Evolutionary conservation across 495 filamentous ascomycete genomes (phyloP), one percentile per base, ranked within the genome.

Genomic region (Hypoxylon trugodes): DNA sequence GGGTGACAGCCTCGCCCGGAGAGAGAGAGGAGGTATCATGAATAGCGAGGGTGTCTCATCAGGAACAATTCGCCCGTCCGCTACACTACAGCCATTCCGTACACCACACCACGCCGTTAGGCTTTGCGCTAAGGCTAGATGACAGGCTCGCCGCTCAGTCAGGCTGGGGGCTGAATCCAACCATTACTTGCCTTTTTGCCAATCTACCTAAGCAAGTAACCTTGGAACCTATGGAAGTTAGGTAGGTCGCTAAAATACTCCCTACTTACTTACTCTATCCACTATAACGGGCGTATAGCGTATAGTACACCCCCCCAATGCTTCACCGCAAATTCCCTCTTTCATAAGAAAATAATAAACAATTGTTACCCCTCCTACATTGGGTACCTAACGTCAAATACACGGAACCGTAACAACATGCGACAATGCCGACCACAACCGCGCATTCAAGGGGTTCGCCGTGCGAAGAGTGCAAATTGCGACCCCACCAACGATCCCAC

Each of bases 391-490:
- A 9, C 12, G 25, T 15, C 25, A 13, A 10, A 63, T 37, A 41
- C 37, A 25, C 38, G 63, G 57, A 51, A 52, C 16, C 45, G 46
- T 46, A 58, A 66, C 28, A 10, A 30, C 28, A 30, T 30, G 28
- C 28, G 28, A 57, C 25, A 51, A 57, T 61, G 58, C 64, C 58
- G 64, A 62, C 64, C 53, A 26, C 38, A 67, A 53, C 52, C 64
- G 64, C 47, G 28, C 28, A 30, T 30, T 32, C 50, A 32, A 57
- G 50, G 49, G 50, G 50, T 25, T 41, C 45, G 45, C 62, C 36
- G 36, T 54, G 51, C 30, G 42, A 60, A 24, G 33, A 46, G 32
- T 26, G 24, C 45, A 60, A 56, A 61, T 66, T 54, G 47, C 43
- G 35, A 33, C 62, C 36, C 62, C 61, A 65, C 62, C 26, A 46